Evolutionary conservation across 2,329 filamentous ascomycete genomes (phyloP).

Genomic region (Pyricularia sp.): DNA sequence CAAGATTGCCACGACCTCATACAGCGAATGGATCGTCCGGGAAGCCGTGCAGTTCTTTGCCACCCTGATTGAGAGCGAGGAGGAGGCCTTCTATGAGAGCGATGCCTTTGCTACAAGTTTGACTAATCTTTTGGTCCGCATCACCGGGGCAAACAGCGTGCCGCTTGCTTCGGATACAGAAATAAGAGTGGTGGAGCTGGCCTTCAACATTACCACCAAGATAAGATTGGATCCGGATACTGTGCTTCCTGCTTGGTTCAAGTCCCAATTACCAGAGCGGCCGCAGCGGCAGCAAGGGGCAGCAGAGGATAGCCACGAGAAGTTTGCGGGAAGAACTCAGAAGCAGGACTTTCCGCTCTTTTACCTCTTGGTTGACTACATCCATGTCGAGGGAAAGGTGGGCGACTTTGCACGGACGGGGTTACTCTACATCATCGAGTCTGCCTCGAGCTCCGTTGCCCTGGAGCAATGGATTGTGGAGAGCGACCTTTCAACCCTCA

Average conservation of each 20-base stretch:
- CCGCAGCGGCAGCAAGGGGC: constrained; percentile 17
- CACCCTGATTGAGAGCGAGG: constrained; percentile 89
- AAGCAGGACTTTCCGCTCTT: constrained; percentile 93
- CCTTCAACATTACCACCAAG: constrained; percentile 95
- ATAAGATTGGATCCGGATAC: constrained; percentile 73
- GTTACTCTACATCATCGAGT: constrained; percentile 90
- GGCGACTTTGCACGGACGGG: constrained; percentile 95
- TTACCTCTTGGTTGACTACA: constrained; percentile 92
- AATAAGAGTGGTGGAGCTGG: constrained; percentile 78
- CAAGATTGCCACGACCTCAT: constrained; percentile 77
- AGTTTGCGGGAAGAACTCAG: constrained; percentile 76
- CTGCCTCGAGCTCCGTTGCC: constrained; percentile 70
- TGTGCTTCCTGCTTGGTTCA: constrained; percentile 89
- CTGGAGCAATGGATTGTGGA: constrained; percentile 96
- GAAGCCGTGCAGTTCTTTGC: constrained; percentile 82
- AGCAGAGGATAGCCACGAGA: constrained; percentile 55
- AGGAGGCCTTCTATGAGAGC: constrained; percentile 88
- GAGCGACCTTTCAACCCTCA: constrained; percentile 89
- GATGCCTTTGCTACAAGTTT: constrained; percentile 76
- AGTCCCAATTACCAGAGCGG: constrained; percentile 33
- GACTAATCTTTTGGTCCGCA: constrained; percentile 75
- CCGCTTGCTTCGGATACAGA: constrained; percentile 74
- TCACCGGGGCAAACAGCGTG: constrained; percentile 64
- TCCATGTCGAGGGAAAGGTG: constrained; percentile 88
- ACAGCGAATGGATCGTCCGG: constrained; percentile 77